Evolutionary conservation across 2,329 filamentous ascomycete genomes (phyloP).

Genomic region (Annulohypoxylon truncatum): DNA sequence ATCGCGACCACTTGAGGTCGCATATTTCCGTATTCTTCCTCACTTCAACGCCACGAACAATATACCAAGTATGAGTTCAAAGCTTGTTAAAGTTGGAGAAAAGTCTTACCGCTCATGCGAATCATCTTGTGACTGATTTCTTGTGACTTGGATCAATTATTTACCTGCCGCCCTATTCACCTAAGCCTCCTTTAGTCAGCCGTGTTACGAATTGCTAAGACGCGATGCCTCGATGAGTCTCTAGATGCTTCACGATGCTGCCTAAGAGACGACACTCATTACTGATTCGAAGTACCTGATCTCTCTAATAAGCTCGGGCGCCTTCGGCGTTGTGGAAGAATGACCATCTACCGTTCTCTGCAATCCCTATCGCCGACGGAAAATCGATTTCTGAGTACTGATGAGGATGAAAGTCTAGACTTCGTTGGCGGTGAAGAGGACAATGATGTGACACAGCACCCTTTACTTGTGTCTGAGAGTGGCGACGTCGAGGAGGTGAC

Average conservation of each 20-base stretch:
- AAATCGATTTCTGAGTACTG: background rate
- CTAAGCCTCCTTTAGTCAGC: slow-evolving; percentile 4
- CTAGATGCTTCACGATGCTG: slow-evolving; percentile 2
- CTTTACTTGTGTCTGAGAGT: slow-evolving; percentile 17
- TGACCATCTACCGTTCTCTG: slow-evolving; percentile 17
- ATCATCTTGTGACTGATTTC: slow-evolving; percentile 4
- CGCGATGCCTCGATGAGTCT: background rate
- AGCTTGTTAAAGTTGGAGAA: background rate
- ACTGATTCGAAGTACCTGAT: background rate
- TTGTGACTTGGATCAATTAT: slow-evolving; percentile 17
- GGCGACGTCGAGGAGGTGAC: slow-evolving; percentile 21
- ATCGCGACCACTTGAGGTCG: background rate
- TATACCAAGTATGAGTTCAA: background rate
- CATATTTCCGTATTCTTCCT: background rate
- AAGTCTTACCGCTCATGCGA: background rate
- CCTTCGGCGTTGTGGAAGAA: slow-evolving; percentile 19
- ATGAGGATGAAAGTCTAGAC: background rate
- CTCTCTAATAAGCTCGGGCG: background rate
- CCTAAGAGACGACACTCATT: background rate
- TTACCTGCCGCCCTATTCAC: slow-evolving; percentile 7
- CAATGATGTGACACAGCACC: slow-evolving; percentile 23
- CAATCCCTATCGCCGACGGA: slow-evolving; percentile 30
- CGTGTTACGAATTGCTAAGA: slow-evolving; percentile 1
- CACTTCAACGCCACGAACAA: slow-evolving; percentile 4
- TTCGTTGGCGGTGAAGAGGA: slow-evolving; percentile 1